Conservation (phyloP, 2,329 filamentous ascomycete species). For the Didymella pomorum region DNA sequence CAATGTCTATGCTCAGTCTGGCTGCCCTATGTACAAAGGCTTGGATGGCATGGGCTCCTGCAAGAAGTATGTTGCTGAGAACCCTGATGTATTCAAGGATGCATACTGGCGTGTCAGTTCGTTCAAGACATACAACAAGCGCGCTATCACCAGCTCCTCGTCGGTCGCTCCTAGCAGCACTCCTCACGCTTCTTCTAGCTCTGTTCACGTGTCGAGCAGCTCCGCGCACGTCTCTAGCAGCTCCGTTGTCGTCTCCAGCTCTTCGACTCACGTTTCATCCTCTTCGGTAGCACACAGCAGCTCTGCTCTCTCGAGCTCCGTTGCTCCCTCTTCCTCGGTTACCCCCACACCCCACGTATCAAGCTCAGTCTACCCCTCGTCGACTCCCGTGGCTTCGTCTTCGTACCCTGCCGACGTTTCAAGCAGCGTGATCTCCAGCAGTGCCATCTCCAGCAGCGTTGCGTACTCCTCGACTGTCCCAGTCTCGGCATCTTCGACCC, state of each 20-base stretch:
- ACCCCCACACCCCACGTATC: conserved; percentile 5
- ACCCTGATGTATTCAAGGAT: conserved; percentile 72
- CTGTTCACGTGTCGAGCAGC: conserved; percentile 1
- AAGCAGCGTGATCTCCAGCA: conserved; percentile 8
- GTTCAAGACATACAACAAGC: conserved; percentile 37
- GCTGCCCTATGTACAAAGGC: conserved; percentile 57
- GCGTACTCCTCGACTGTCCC: conserved; percentile 2
- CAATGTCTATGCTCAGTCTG: conserved; percentile 66
- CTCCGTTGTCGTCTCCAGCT: neutral
- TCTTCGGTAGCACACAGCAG: neutral
- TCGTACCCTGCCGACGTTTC: conserved; percentile 1
- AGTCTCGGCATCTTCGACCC: neutral
- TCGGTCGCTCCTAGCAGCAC: conserved; percentile 21
- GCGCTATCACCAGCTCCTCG: conserved; percentile 23
- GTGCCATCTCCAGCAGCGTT: conserved; percentile 4
- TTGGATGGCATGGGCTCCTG: conserved; percentile 58
- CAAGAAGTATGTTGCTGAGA: conserved; percentile 72
- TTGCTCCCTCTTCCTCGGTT: conserved; percentile 6
- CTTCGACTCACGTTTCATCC: neutral
- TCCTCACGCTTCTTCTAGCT: conserved; percentile 17
- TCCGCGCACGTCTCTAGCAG: conserved; percentile 1
- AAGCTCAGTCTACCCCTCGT: conserved; percentile 16
- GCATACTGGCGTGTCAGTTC: conserved; percentile 74
- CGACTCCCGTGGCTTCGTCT: conserved; percentile 3
- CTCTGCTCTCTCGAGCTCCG: conserved; percentile 9